A percentile compares a stretch with the other conserved stretches of the same genome.
Conservation (phyloP, 768 basidiomycete genomes). For the Russula ochroleuca region DNA sequence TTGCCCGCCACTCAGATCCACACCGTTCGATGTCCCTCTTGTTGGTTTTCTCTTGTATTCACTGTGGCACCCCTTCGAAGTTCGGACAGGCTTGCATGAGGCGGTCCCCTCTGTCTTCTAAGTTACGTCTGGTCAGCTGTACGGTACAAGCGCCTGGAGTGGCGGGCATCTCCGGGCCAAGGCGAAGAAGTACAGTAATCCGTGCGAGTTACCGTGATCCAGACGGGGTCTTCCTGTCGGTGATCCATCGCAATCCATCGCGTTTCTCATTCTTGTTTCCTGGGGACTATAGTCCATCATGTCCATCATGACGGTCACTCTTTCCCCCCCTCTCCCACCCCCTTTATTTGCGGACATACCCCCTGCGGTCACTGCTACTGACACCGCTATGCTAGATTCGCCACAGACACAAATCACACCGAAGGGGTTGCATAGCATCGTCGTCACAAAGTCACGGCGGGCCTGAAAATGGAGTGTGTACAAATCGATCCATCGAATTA, state of each 20-base stretch:
- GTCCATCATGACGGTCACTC: not conserved
- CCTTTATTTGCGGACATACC: too few relatives aligned
- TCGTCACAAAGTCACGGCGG: too few relatives aligned
- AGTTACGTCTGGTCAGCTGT: not conserved
- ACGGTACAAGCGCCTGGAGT: not conserved
- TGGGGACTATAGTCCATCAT: not conserved
- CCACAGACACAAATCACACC: not conserved
- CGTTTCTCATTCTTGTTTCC: not conserved
- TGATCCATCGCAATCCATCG: not conserved
- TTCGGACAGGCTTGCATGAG: not conserved
- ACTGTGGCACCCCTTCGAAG: not conserved
- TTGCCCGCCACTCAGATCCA: not conserved
- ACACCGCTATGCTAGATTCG: not conserved
- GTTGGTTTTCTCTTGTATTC: too few relatives aligned
- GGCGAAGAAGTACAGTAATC: too few relatives aligned
- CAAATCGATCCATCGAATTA: not conserved
- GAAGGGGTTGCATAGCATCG: too few relatives aligned
- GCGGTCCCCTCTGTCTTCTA: not conserved
- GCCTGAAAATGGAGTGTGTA: not conserved
- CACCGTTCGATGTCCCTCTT: not conserved
- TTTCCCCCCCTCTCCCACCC: not conserved
- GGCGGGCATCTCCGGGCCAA: not conserved
- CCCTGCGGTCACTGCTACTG: not conserved
- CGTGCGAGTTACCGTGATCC: not conserved
- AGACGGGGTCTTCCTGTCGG: too few relatives aligned